These are phyloP conservation scores for Kodamaea ohmeri DNA, from an alignment of 1,139 yeast species.

Conservation along the genomic window DNA sequence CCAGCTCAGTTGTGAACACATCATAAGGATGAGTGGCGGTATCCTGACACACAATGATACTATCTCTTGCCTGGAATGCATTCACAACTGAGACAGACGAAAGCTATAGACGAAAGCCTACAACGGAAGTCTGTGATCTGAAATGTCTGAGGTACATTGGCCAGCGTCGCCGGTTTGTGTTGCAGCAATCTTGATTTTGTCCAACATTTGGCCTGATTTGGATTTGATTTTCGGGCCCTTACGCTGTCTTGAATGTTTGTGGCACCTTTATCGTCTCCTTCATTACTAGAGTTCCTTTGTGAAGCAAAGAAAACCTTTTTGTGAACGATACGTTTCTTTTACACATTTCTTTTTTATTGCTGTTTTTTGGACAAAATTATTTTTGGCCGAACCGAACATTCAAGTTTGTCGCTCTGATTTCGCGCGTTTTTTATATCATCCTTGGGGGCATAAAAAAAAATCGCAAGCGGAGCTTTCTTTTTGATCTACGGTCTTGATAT, in stretches of 20 bases:
- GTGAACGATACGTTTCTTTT: slow-evolving; percentile 3
- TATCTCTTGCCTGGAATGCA: too few relatives aligned
- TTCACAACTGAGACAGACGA: not conserved
- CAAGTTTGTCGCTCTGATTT: slow-evolving; percentile 4
- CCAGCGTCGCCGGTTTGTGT: slow-evolving; percentile 5
- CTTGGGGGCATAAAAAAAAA: slow-evolving; percentile 2
- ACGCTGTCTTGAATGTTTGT: not conserved
- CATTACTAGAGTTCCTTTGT: not conserved
- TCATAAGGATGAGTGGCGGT: too few relatives aligned
- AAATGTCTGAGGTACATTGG: not conserved
- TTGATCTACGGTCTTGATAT: slow-evolving; percentile 1
- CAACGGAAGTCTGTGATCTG: not conserved
- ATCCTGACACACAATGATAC: too few relatives aligned
- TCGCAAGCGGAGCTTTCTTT: slow-evolving; percentile 3
- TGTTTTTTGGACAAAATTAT: slow-evolving; percentile 5
- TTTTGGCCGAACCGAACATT: slow-evolving; percentile 6
- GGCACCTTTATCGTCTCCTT: too few relatives aligned
- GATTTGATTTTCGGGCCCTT: not conserved
- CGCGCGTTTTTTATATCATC: slow-evolving; percentile 4
- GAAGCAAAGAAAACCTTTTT: slow-evolving; percentile 1
- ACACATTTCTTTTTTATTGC: slow-evolving; percentile 8
- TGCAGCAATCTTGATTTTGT: slow-evolving; percentile 4
- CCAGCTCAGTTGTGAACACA: too few relatives aligned
- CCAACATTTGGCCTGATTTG: slow-evolving; percentile 1
- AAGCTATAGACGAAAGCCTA: not conserved